Base-by-base conservation (phyloP, 208 protist genomes). In the Wallacemonas sp. region DNA sequence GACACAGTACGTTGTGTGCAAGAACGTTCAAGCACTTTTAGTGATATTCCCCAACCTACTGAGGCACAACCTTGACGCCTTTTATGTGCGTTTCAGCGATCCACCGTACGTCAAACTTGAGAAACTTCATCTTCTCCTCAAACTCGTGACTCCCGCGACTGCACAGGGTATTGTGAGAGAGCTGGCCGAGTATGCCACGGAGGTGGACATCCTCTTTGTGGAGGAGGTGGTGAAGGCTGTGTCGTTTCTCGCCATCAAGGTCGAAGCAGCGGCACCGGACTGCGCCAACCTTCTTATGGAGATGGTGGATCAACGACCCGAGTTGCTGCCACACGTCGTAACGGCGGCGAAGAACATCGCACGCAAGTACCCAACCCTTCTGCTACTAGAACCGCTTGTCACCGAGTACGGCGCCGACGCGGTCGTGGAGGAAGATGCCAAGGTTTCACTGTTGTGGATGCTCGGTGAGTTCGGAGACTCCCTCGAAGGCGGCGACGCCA, bases 41-140 rank as follows among this genome's bases (percentile, higher is more conserved):
- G 98, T 99, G 53, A 93, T 98, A 63, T 92, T 95, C 54, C 98
- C 98, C 17, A 86, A 83, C 60, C 80, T 99, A 26, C 82, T 99
- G 33, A 77, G 73, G 26, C 71, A 71, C 24, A 93, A 85, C 76
- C 78, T 94, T 21, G 91, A 98, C 63, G 86, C 98, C 21, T 99
- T 99, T 75, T 99, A 99, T 79, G 98, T 98, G 46, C 99, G 99
- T 69, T 99, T 99, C 91, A 99, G 98, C 60, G 99, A 99, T 71
- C 98, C 99, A 19, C 95, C 98, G 45, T 99, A 99, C 73, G 98
- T 99, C 27, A 99, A 99, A 78, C 89, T 99, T 62, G 98, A 99
- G 83, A 99, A 99, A 80, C 90, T 99, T 17, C 94, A 98, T 30
- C 97, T 99, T 48, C 85, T 99, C 64, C 87, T 99, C 34, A 98